A percentile compares a stretch with the other conserved stretches of the same genome.
phyloP scores from a whole-genome alignment of 2,329 filamentous ascomycete genomes.

The Aspergillus hiratsukae region DNA sequence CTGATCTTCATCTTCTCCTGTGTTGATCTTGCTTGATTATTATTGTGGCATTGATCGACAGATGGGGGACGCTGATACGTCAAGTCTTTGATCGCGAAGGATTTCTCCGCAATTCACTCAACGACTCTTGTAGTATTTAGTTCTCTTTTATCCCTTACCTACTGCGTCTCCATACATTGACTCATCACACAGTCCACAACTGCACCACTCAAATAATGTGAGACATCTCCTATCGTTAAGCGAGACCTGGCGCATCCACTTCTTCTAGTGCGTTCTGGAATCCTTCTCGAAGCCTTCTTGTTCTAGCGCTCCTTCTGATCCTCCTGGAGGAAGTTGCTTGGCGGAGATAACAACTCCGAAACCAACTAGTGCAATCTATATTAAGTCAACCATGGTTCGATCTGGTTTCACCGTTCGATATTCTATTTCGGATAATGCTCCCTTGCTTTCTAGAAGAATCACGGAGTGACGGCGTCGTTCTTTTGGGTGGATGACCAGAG shows the following conservation, averaged over 20 bases:
- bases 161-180: neutral
- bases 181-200: neutral
- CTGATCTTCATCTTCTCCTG: neutral
- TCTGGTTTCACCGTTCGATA: neutral
- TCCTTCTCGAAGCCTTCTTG: slow-evolving; percentile 32
- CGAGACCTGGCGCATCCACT: neutral
- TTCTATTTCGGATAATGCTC: neutral
- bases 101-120: neutral
- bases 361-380: neutral
- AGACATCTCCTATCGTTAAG: neutral
- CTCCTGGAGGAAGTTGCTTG: neutral
- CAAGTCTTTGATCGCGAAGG: neutral
- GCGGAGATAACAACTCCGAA: neutral
- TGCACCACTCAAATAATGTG: neutral
- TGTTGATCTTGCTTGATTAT: neutral
- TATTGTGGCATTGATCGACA: neutral
- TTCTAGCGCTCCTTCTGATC: slow-evolving; percentile 21
- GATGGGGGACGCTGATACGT: neutral
- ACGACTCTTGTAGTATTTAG: neutral
- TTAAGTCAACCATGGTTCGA: neutral
- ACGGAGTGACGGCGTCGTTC: neutral
- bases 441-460: neutral
- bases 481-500: neutral
- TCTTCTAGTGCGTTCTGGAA: slow-evolving; percentile 28
- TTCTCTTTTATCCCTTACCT: neutral